Evolutionary conservation across 1,284 basidiomycete species (phyloP), one percentile per base, ranked within the genome.

Genomic region (Fistulina hepatica): DNA sequence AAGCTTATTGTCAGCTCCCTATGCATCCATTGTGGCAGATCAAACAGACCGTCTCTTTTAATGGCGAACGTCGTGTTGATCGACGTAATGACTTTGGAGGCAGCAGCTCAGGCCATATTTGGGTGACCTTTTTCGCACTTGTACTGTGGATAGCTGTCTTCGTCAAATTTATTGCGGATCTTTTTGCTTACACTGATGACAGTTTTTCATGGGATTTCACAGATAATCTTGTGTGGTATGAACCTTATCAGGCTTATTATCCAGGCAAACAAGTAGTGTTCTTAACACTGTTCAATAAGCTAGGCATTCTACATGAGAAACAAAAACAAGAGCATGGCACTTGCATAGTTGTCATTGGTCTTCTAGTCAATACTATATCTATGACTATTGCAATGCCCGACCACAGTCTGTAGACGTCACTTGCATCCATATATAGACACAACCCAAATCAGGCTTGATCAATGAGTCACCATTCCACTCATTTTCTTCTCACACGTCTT

Each of bases 11-110:
- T 0, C 43, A 48, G 0, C 42, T 63, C 5, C 64, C 63, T 0
- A 51, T 64, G 42, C 57, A 63, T 26, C 59, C 56, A 0, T 32
- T 51, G 0, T 69, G 63, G 64, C 66, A 69, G 34, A 42, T 68
- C 5, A 58, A 59, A 23, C 65, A 69, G 28, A 41, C 63, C 0
- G 50, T 58, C 1, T 53, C 46, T 0, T 41, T 66, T 11, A 42
- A 53, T 0, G 49, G 47, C 0, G 0, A 34, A 0, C 40, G 27
- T 0, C 43, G 49, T 22, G 42, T 67, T 3, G 59, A 67, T 33
- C 34, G 56, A 0, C 43, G 48, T 5, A 53, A 52, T 13, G 43
- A 46, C 0, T 65, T 65, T 43, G 60, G 64, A 0, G 48, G 45
- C 1, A 40, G 44, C 0, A 52, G 38, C 0, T 54, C 57, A 0